These are phyloP conservation scores for Trichoderma sp. DNA, from an alignment of 2,329 filamentous ascomycete genomes.

Conservation along the genomic window DNA sequence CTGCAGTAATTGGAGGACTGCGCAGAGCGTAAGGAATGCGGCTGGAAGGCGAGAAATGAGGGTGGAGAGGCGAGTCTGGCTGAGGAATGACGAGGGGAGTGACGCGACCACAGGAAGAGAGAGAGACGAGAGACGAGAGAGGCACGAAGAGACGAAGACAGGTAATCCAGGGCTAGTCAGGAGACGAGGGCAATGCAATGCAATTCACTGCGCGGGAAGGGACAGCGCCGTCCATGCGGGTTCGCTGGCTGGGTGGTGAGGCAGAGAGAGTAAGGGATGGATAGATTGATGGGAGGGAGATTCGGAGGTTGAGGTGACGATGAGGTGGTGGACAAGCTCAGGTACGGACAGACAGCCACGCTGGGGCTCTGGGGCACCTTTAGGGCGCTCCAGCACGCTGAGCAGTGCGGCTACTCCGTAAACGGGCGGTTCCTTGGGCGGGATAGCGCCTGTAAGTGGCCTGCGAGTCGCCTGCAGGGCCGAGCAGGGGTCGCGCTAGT, in stretches of 20 bases:
- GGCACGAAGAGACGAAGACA: not conserved
- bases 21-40: conserved; percentile 7
- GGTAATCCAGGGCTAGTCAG: not conserved
- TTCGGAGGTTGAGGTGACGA: conserved; percentile 7
- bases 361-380: not conserved
- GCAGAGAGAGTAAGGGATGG: conserved; percentile 11
- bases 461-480: conserved; percentile 13
- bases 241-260: not conserved
- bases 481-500: conserved; percentile 11
- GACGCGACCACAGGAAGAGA: conserved; percentile 2
- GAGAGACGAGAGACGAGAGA: not conserved
- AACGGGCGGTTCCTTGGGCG: not conserved
- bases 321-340: not conserved
- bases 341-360: conserved; percentile 3
- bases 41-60: conserved; percentile 2
- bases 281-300: not conserved
- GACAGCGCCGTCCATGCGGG: not conserved
- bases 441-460: not conserved
- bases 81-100: conserved; percentile 10
- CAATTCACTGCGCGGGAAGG: not conserved
- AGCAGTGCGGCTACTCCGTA: conserved; percentile 18
- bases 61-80: conserved; percentile 12
- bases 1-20: not conserved
- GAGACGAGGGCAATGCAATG: not conserved
- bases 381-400: not conserved